Conservation (phyloP, 2,329 filamentous ascomycete genomes). For the Nothopassalora personata region DNA sequence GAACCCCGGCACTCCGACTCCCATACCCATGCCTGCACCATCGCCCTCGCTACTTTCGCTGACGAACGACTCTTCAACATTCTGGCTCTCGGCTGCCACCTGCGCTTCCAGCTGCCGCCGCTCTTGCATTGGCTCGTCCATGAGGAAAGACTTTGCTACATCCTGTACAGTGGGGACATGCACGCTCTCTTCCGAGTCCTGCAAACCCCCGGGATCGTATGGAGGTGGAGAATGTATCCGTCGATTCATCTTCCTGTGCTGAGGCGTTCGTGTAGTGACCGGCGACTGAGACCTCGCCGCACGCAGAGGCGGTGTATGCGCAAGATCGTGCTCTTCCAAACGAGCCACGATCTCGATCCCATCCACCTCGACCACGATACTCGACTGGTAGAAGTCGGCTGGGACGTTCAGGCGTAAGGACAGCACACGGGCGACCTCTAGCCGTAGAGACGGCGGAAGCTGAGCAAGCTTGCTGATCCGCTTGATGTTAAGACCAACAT, state of each 20-base stretch:
- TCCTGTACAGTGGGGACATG: conserved; percentile 63
- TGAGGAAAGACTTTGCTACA: conserved; percentile 72
- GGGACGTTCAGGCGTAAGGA: conserved; percentile 77
- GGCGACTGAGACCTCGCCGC: conserved; percentile 28
- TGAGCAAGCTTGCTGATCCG: conserved; percentile 36
- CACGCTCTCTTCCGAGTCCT: conserved; percentile 32
- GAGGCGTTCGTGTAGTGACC: conserved; percentile 22
- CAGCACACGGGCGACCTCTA: conserved; percentile 69
- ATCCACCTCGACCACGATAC: conserved; percentile 75
- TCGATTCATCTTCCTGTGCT: conserved; percentile 32
- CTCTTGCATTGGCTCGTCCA: conserved; percentile 62
- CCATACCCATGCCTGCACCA: conserved; percentile 62
- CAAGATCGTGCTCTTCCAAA: conserved; percentile 18
- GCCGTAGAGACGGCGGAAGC: conserved; percentile 65
- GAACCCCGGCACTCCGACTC: conserved; percentile 64
- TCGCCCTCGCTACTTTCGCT: conserved; percentile 54
- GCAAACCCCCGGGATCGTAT: conserved; percentile 18
- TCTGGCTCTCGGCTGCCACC: conserved; percentile 51
- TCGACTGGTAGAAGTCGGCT: conserved; percentile 78
- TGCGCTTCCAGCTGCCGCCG: conserved; percentile 64
- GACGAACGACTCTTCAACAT: conserved; percentile 56
- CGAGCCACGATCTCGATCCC: conserved; percentile 63
- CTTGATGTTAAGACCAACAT: conserved; percentile 76
- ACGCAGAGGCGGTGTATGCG: conserved; percentile 33
- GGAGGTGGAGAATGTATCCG: conserved; percentile 32